Evolutionary conservation across 306 rosid genomes (phyloP), one percentile per base, ranked within the genome.

Genomic region (Geum urbanum): DNA sequence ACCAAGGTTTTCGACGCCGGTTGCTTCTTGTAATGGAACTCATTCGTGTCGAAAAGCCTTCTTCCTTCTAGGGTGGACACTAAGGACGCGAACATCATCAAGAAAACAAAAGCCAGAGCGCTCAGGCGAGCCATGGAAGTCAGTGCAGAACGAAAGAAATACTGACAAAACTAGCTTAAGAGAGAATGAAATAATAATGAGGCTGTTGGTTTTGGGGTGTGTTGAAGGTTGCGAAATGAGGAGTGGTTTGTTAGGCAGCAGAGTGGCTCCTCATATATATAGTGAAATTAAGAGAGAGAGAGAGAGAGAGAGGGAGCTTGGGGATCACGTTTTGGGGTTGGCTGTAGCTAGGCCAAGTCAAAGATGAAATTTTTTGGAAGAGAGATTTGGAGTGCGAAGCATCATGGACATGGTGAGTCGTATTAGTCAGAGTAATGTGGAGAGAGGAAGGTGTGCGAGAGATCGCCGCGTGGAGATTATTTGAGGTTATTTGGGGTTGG

Each of bases 91-190:
- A 74, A 82, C 35, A 84, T 5, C 37, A 86, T 27, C 3, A 79
- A 14, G 49, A 82, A 76, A 12, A 86, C 57, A 6, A 94, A 61
- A 13, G 84, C 54, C 52, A 18, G 40, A 44, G 76, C 22, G 78
- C 37, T 24, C 20, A 76, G 44, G 16, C 84, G 83, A 76, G 85
- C 86, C 99, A 94, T 91, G 27, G 44, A 48, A 27, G 59, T 61
- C 13, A 19, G 24, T 45, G 4, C 24, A 63, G 35, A 55, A 32
- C 55, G 22, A 5, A n/a, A n/a, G n/a, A n/a, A n/a, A n/a, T n/a
- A n/a, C n/a, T n/a, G n/a, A n/a, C n/a, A n/a, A n/a, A n/a, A n/a
- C n/a, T n/a, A n/a, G n/a, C n/a, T n/a, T n/a, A n/a, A n/a, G n/a
- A n/a, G n/a, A n/a, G n/a, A n/a, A n/a, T n/a, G n/a, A n/a, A n/a